Evolutionary conservation across 2,329 filamentous ascomycete species (phyloP).

Genomic region (Westerdykella ornata): DNA sequence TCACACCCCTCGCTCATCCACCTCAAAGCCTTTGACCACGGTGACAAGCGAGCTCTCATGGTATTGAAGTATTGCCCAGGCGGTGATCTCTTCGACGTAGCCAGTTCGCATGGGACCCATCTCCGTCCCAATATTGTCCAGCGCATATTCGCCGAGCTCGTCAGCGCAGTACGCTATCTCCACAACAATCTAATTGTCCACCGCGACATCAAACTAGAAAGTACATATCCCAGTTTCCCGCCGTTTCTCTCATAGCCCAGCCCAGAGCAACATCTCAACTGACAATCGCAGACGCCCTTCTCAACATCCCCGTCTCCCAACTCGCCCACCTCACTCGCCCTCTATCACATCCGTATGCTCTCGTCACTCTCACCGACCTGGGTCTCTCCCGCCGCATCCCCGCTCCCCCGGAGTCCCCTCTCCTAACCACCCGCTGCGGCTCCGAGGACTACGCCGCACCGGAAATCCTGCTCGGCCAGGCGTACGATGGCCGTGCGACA

Average conservation of each 20-base stretch:
- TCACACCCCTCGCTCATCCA: slow-evolving; percentile 86
- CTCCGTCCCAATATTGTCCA: slow-evolving; percentile 65
- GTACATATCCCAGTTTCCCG: slow-evolving; percentile 48
- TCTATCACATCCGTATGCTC: slow-evolving; percentile 67
- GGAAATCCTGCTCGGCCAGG: slow-evolving; percentile 90
- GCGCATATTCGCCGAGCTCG: slow-evolving; percentile 82
- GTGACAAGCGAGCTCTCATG: slow-evolving; percentile 72
- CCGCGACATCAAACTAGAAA: slow-evolving; percentile 96
- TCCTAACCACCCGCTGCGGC: slow-evolving; percentile 88
- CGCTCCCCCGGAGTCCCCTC: slow-evolving; percentile 64
- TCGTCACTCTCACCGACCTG: slow-evolving; percentile 85
- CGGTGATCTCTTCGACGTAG: slow-evolving; percentile 90
- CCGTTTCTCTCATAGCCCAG: slow-evolving; percentile 18
- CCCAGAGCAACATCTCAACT: slow-evolving; percentile 19
- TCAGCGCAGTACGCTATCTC: slow-evolving; percentile 78
- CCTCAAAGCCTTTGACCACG: slow-evolving; percentile 84
- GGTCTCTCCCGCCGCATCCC: slow-evolving; percentile 82
- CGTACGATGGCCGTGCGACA: slow-evolving; percentile 85
- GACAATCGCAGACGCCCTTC: slow-evolving; percentile 65
- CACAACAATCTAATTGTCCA: slow-evolving; percentile 85
- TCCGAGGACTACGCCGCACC: slow-evolving; percentile 96
- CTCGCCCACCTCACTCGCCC: slow-evolving; percentile 62
- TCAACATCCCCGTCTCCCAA: slow-evolving; percentile 68
- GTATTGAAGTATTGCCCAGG: slow-evolving; percentile 89
- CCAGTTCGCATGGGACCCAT: slow-evolving; percentile 62